Percentiles rank a stretch among this genome's conserved stretches.
Conservation (phyloP, 345 rosid species). For the Sapria himalayana region DNA sequence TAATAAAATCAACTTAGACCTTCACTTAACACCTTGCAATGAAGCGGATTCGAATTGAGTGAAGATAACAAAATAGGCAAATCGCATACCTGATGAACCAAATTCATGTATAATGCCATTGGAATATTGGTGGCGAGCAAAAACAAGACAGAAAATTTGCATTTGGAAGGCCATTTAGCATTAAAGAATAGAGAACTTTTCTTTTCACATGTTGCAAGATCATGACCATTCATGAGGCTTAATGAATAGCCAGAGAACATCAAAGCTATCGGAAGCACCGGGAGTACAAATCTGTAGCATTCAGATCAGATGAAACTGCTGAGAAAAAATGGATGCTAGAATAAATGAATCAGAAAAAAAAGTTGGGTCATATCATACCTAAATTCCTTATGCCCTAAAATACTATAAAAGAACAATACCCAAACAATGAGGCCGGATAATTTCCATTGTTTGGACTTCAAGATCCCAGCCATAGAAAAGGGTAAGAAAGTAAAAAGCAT, state of each 20-base stretch:
- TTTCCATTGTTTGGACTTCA: conserved; percentile 38
- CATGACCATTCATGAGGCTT: conserved; percentile 24
- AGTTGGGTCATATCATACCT: conserved; percentile 19
- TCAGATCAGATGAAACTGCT: too few relatives aligned
- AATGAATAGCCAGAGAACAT: conserved; percentile 68
- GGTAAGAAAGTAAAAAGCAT: conserved; percentile 81
- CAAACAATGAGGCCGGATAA: conserved; percentile 62
- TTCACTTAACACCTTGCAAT: too few relatives aligned
- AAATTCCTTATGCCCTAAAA: conserved; percentile 90
- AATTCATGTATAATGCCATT: conserved; percentile 72
- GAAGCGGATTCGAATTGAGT: too few relatives aligned
- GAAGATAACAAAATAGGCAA: too few relatives aligned
- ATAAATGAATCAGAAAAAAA: conserved; percentile 1
- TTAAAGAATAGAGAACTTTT: conserved; percentile 15
- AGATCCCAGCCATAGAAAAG: conserved; percentile 34
- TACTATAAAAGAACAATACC: conserved; percentile 56
- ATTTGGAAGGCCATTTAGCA: conserved; percentile 23
- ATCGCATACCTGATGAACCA: conserved; percentile 59
- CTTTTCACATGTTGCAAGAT: conserved; percentile 11
- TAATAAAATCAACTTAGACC: too few relatives aligned
- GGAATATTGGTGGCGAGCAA: conserved; percentile 72
- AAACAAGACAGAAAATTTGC: conserved; percentile 31
- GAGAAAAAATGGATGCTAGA: conserved; percentile 7
- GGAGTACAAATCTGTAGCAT: conserved; percentile 64
- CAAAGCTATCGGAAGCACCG: conserved; percentile 79